Percentiles rank a stretch among this genome's conserved stretches.
These are phyloP conservation scores for Balamuthia mandrillaris DNA, from an alignment of 208 protist genomes.

Conservation along the genomic window DNA sequence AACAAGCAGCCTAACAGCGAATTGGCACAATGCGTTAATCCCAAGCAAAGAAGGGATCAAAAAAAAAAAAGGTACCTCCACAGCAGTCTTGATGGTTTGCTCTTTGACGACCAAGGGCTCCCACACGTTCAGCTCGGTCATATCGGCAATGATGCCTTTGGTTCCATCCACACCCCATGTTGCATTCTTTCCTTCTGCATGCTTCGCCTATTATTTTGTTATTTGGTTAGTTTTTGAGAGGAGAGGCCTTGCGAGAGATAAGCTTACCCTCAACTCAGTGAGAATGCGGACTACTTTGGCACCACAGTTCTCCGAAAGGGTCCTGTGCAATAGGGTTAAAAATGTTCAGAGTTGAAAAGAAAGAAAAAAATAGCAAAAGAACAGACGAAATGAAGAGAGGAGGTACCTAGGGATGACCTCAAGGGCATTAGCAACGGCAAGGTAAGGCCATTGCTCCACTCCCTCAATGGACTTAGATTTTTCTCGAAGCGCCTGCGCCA, in stretches of 20 bases:
- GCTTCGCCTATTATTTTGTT: constrained; percentile 83
- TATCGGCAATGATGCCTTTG: constrained; percentile 91
- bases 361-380: no score
- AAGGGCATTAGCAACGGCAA: constrained; percentile 86
- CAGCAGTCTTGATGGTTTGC: constrained; percentile 96
- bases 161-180: constrained; percentile 95
- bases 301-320: constrained; percentile 99
- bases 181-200: constrained; percentile 79
- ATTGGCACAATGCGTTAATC: not conserved
- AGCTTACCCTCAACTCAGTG: constrained; percentile 90
- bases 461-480: constrained; percentile 91
- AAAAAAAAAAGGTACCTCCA: constrained; percentile 77
- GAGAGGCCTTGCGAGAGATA: not conserved
- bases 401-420: constrained; percentile 76
- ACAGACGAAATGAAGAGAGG: not conserved
- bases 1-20: constrained; percentile 79
- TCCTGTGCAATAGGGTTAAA: constrained; percentile 80
- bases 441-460: constrained; percentile 94
- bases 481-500: constrained; percentile 86
- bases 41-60: not conserved
- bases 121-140: constrained; percentile 91
- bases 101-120: constrained; percentile 97
- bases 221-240: no score
- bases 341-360: no score
- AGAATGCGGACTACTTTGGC: constrained; percentile 94